These are phyloP conservation scores for Kodamaea hsintzibuensis DNA, from an alignment of 805 yeast species.

Conservation along the genomic window DNA sequence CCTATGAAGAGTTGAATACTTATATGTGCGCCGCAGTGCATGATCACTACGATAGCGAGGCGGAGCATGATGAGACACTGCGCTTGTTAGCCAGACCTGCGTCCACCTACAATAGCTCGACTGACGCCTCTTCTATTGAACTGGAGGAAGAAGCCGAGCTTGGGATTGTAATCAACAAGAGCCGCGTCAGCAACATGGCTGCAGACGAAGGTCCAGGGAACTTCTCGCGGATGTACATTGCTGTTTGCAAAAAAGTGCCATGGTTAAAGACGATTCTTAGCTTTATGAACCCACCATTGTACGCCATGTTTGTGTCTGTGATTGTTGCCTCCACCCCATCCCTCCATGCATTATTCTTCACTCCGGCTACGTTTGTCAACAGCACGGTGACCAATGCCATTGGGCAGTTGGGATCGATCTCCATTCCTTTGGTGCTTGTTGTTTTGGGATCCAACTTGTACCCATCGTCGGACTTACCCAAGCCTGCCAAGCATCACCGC, in stretches of 20 bases:
- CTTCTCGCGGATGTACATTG: background rate
- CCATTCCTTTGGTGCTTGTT: constrained; percentile 73
- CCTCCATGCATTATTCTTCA: constrained; percentile 58
- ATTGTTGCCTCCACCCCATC: constrained; percentile 67
- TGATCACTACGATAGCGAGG: constrained; percentile 5
- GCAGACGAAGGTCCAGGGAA: background rate
- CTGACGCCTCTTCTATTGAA: constrained; percentile 1
- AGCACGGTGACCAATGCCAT: constrained; percentile 67
- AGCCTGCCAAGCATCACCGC: constrained; percentile 61
- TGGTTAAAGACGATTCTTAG: constrained; percentile 25
- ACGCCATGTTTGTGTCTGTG: constrained; percentile 70
- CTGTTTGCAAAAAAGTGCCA: constrained; percentile 11
- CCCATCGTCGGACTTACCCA: constrained; percentile 68
- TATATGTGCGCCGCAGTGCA: constrained; percentile 12
- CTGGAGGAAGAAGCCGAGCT: constrained; percentile 3
- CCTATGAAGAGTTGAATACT: constrained; percentile 35
- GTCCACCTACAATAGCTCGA: background rate
- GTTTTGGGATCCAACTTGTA: constrained; percentile 78
- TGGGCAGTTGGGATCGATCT: constrained; percentile 67
- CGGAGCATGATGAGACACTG: constrained; percentile 7
- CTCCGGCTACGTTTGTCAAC: constrained; percentile 53
- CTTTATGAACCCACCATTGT: constrained; percentile 80
- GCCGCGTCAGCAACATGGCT: background rate
- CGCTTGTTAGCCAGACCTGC: background rate
- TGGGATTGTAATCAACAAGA: constrained; percentile 3